Percentiles rank a stretch among this genome's conserved stretches.
These are phyloP conservation scores for Solanum peruvianum DNA, from an alignment of 257 asterid genomes.

Conservation along the genomic window DNA sequence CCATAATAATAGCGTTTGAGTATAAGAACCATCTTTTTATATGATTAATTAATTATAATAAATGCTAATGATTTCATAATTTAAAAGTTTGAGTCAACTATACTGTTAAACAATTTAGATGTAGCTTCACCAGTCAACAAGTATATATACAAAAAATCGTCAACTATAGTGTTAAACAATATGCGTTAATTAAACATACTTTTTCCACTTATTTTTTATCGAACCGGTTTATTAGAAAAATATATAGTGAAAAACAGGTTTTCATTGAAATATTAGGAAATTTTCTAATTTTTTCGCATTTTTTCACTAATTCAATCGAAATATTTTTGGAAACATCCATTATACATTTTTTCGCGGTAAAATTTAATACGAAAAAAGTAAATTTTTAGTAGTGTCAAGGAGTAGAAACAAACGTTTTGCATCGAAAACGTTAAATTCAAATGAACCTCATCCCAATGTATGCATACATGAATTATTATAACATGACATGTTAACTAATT, in stretches of 20 bases:
- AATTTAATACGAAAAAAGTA: too few species aligned
- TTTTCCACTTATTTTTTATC: too few species aligned
- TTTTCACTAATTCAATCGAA: too few species aligned
- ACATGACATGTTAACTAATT: background rate
- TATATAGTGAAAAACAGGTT: too few species aligned
- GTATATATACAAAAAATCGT: too few species aligned
- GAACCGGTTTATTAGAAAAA: rapidly evolving
- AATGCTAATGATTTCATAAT: background rate
- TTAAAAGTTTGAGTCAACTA: background rate
- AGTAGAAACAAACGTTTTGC: background rate
- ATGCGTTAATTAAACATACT: background rate
- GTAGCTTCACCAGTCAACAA: background rate
- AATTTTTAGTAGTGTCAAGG: background rate
- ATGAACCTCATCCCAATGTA: background rate
- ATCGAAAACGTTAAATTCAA: background rate
- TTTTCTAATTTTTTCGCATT: too few species aligned
- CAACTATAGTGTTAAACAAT: background rate
- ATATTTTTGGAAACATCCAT: too few species aligned
- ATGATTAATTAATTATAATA: background rate
- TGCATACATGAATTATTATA: background rate
- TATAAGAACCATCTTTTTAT: background rate
- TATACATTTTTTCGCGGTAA: too few species aligned
- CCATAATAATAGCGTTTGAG: background rate
- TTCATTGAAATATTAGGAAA: too few species aligned
- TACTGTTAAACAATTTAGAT: background rate